A percentile compares a stretch with the other conserved stretches of the same genome.
These are phyloP conservation scores for Pseudozyma pruni DNA, from an alignment of 1,284 basidiomycete genomes.

Conservation along the genomic window DNA sequence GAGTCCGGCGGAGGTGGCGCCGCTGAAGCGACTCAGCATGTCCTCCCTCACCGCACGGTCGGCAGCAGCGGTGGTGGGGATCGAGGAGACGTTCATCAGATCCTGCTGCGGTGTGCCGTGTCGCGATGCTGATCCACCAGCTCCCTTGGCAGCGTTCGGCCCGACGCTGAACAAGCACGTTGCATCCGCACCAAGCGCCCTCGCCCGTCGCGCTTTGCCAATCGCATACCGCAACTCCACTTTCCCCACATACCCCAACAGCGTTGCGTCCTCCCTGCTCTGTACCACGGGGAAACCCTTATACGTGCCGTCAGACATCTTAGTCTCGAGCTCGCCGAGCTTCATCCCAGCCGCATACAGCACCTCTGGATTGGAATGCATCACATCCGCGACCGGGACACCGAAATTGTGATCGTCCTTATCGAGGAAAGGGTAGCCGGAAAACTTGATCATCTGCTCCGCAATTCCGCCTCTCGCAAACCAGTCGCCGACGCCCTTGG, in stretches of 20 bases:
- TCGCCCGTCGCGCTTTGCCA: conserved; percentile 71
- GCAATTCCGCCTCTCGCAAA: conserved; percentile 92
- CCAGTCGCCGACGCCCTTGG: conserved; percentile 96
- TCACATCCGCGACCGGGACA: conserved; percentile 87
- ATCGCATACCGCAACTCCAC: conserved; percentile 86
- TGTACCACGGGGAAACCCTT: conserved; percentile 92
- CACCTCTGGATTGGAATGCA: conserved; percentile 82
- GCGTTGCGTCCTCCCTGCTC: conserved; percentile 71
- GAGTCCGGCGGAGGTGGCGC: conserved; percentile 11
- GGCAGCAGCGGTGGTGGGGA: conserved; percentile 36
- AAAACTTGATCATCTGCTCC: conserved; percentile 96
- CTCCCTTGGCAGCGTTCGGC: conserved; percentile 8
- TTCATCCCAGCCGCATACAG: conserved; percentile 80
- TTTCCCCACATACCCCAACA: conserved; percentile 89
- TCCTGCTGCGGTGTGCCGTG: conserved; percentile 22
- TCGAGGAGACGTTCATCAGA: conserved; percentile 23
- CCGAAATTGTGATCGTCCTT: conserved; percentile 87
- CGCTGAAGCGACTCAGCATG: conserved; percentile 36
- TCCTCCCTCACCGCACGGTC: conserved; percentile 34
- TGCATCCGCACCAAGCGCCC: conserved; percentile 41
- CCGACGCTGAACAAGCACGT: conserved; percentile 57
- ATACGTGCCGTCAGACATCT: conserved; percentile 70
- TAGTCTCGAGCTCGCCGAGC: conserved; percentile 75
- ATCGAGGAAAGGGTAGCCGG: conserved; percentile 90
- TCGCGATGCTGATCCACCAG: not conserved